Evolutionary conservation across 1,284 basidiomycete species (phyloP).

Genomic region (Pisolithus thermaeus): DNA sequence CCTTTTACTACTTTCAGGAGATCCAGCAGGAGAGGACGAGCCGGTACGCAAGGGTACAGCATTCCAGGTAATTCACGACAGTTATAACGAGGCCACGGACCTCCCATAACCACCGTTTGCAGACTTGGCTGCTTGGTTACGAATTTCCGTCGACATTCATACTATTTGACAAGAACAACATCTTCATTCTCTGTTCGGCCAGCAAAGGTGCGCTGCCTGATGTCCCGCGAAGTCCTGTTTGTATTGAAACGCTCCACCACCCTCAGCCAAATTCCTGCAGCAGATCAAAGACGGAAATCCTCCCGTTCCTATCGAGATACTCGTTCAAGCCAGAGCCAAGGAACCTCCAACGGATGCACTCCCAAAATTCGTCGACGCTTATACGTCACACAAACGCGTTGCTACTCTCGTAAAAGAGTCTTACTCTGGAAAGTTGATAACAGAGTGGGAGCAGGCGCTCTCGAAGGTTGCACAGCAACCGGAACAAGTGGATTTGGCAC

Average conservation of each 20-base stretch:
- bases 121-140: slow-evolving; percentile 96
- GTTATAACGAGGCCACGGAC: slow-evolving; percentile 2
- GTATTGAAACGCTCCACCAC: slow-evolving; percentile 12
- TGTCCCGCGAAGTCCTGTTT: slow-evolving; percentile 5
- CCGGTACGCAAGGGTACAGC: slow-evolving; percentile 85
- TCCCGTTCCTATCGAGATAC: slow-evolving; percentile 57
- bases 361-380: slow-evolving; percentile 54
- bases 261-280: slow-evolving; percentile 65
- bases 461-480: slow-evolving; percentile 51
- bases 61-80: slow-evolving; percentile 62
- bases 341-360: slow-evolving; percentile 67
- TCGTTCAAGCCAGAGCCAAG: slow-evolving; percentile 68
- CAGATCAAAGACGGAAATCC: slow-evolving; percentile 57
- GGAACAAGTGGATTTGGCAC: slow-evolving; percentile 74
- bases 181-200: slow-evolving; percentile 81
- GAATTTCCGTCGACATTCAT: slow-evolving; percentile 95
- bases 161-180: slow-evolving; percentile 70
- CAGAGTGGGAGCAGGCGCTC: slow-evolving; percentile 71
- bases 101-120: slow-evolving; percentile 10
- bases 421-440: slow-evolving; percentile 72
- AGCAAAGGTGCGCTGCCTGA: slow-evolving; percentile 66
- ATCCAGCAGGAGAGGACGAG: slow-evolving; percentile 79
- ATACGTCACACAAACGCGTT: slow-evolving; percentile 53
- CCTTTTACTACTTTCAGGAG: slow-evolving; percentile 76
- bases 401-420: slow-evolving; percentile 74